Evolutionary conservation across 1,284 basidiomycete genomes (phyloP), one percentile per base, ranked within the genome.

Genomic region (Puccinia novopanici): DNA sequence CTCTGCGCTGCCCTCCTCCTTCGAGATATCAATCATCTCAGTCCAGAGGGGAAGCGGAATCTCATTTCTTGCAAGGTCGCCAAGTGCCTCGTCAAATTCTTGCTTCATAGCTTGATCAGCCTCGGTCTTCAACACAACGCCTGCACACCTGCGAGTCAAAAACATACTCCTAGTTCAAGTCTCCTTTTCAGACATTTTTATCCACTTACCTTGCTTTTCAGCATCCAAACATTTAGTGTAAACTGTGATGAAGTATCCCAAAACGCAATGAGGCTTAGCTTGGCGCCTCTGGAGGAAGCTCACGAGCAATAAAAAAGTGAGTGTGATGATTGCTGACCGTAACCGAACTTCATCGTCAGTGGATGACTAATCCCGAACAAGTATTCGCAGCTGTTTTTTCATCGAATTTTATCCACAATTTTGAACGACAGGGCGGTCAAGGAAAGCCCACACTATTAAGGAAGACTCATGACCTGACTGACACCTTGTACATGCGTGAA

Each of bases 171-270:
- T 42, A 37, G 13, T 45, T n/a, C 6, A 74, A 74, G n/a, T 5
- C 19, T 34, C 34, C 4, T 72, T n/a, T 5, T 19, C 37, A 34
- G 9, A 54, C 15, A 54, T 10, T 54, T n/a, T 24, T 40, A 50
- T 22, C 42, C 52, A 17, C 50, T 4, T 42, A 80, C 78, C 78
- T 74, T 72, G 54, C 50, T 80, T 80, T 19, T 57, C 19, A 15
- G 78, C 78, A 45, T 80, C 78, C 13, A 80, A 71, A 55, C 78
- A 80, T 65, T 74, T 74, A 1, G 61, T 55, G 37, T 80, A 80
- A 19, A 80, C 78, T 80, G n/a, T n/a, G 9, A 34, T 48, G 19
- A 74, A n/a, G 40, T 34, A 63, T 27, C 0, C 1, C 3, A 42
- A 27, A 48, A 1, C 8, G 22, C 19, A 22, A 27, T 27, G 42